Base-by-base conservation (phyloP, 352 stramenopile species). In the Elongisporangium prolatum region DNA sequence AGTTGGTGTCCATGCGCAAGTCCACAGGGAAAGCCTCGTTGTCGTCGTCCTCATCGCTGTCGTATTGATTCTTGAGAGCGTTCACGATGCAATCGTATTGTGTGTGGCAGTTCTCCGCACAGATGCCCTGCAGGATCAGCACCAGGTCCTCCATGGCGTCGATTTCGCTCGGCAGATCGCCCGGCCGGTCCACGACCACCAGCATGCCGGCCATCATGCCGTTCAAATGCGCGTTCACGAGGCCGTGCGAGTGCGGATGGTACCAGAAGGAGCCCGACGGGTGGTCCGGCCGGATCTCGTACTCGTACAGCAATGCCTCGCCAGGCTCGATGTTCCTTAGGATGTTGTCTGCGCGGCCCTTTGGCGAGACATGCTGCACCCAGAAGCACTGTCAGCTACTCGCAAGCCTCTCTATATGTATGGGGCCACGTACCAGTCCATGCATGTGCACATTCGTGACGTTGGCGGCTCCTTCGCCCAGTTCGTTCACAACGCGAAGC, bases 241-340 rank as follows among this genome's bases (percentile, higher is more conserved):
- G 72, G n/a, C 80, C 80, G 53, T 89, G 78, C 34, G 72, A 64
- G 63, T 93, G 83, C 16, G 83, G 79, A 56, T 93, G 83, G 57
- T 93, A 93, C 83, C 83, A 93, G 57, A 89, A 93, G 50, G 83
- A 90, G 13, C 83, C 83, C 8, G 77, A 56, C 11, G 83, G 80
- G 59, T 93, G 83, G 56, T 93, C 77, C 0, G 63, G 49, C 0
- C 79, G 77, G 55, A 93, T 84, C n/a, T 77, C 63, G 61, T 89
- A 93, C 40, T 74, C 69, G 64, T 91, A 93, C 57, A 56, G 52
- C 17, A 74, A 72, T 48, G 78, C 68, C 13, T 54, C 67, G 49
- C 75, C 68, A 0, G 84, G 75, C 21, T 59, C 49, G 24, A 91
- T 79, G 64, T 68, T 81, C 34, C 65, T 70, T 52, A 89, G 67